phyloP scores from a whole-genome alignment of 2,329 filamentous ascomycete genomes.

The Phialophora expanda region DNA sequence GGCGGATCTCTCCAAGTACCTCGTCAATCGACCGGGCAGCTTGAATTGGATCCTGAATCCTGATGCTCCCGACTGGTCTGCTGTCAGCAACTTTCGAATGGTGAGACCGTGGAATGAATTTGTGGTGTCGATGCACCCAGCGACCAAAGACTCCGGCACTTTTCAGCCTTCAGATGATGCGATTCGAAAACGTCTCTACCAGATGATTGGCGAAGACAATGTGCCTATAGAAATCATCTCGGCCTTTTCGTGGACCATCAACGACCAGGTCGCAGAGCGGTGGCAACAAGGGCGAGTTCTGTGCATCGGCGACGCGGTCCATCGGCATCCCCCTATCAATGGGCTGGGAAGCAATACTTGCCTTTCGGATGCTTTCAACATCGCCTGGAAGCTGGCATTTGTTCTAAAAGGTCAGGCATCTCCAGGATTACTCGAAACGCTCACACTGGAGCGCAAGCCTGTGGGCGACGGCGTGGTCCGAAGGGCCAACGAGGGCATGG shows the following conservation, averaged over 20 bases:
- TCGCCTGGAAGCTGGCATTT: conserved; percentile 46
- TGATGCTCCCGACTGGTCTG: conserved; percentile 56
- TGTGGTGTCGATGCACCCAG: conserved; percentile 59
- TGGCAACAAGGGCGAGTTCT: conserved; percentile 54
- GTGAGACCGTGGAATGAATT: conserved; percentile 68
- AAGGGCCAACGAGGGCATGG: conserved; percentile 59
- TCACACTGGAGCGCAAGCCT: conserved; percentile 44
- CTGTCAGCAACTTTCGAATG: conserved; percentile 61
- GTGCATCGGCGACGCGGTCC: conserved; percentile 44
- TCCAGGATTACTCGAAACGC: conserved; percentile 41
- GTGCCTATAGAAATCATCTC: conserved; percentile 57
- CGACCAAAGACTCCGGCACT: conserved; percentile 43
- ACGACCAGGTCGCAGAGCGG: conserved; percentile 63
- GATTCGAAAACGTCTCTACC: conserved; percentile 42
- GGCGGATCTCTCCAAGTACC: conserved; percentile 57
- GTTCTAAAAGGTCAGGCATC: conserved; percentile 42
- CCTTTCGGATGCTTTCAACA: conserved; percentile 46
- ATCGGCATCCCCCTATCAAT: conserved; percentile 45
- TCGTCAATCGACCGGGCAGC: conserved; percentile 60
- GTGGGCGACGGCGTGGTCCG: conserved; percentile 54
- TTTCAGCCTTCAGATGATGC: conserved; percentile 42
- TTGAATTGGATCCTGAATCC: conserved; percentile 66
- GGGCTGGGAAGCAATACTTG: conserved; percentile 47
- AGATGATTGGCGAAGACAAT: conserved; percentile 59
- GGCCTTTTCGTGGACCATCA: conserved; percentile 63